A percentile compares a stretch with the other conserved stretches of the same genome.
Conservation (phyloP, 2,329 filamentous ascomycete genomes). For the Aspergillus sp. region DNA sequence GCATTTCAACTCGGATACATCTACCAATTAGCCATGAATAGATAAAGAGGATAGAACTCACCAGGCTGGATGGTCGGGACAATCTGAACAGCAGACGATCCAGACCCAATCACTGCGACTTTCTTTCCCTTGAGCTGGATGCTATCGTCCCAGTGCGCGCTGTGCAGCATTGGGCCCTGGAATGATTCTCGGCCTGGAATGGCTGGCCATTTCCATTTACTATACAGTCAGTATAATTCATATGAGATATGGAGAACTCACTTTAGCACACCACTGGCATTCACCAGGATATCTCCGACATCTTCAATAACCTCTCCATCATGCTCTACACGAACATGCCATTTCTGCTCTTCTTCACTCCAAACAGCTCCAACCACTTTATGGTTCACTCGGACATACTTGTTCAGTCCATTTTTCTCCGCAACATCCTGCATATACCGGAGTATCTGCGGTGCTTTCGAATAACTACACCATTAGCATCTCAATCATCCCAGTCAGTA, state of each 20-base stretch:
- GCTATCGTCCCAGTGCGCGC: conserved; percentile 22
- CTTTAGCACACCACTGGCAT: conserved; percentile 10
- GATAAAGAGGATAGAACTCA: conserved; percentile 1
- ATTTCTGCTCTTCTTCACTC: conserved; percentile 22
- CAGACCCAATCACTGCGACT: conserved; percentile 17
- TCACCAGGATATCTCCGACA: conserved; percentile 7
- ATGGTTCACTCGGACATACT: conserved; percentile 21
- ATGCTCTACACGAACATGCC: conserved; percentile 20
- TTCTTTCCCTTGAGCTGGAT: conserved; percentile 42
- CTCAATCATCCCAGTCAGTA: conserved; percentile 6
- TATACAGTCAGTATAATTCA: not conserved
- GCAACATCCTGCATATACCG: conserved; percentile 22
- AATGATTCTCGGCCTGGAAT: conserved; percentile 6
- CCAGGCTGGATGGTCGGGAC: conserved; percentile 16
- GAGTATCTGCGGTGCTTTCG: conserved; percentile 19
- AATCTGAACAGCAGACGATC: conserved; percentile 19
- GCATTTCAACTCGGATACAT: conserved; percentile 2
- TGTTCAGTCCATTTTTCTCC: conserved; percentile 18
- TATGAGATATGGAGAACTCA: not conserved
- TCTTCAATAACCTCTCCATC: conserved; percentile 6
- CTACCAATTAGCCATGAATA: no score
- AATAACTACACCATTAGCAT: conserved; percentile 12
- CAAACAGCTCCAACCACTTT: conserved; percentile 22
- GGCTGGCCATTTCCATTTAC: conserved; percentile 10
- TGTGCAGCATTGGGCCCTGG: conserved; percentile 5